Evolutionary conservation across 1,284 basidiomycete genomes (phyloP), one percentile per base, ranked within the genome.

Genomic region (Ustilago crameri): DNA sequence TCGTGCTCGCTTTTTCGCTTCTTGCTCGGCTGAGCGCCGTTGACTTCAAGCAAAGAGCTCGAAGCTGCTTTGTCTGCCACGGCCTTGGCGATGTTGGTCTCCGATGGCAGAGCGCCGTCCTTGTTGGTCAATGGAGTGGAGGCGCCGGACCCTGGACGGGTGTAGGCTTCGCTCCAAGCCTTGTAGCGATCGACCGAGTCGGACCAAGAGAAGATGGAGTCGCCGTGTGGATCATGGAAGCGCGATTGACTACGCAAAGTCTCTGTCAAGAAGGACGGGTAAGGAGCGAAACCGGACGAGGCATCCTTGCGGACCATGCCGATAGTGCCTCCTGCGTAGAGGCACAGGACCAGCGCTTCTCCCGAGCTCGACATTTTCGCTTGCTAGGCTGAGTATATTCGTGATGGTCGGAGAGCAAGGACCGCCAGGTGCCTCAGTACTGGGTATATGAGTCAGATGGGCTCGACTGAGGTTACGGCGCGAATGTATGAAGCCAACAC

Each of bases 321-420:
- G 72, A 93, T 91, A 0, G 92, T 93, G 27, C 91, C 92, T 49
- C 93, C 92, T 53, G 88, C 88, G 85, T 93, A 93, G 45, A 95
- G 89, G 64, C 93, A 87, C 46, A 94, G 89, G 5, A 95, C 92
- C 52, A 88, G 59, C n/a, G 75, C 48, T 57, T 78, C 76, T 43
- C 32, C 57, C 14, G 68, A 61, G 27, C 48, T 52, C 27, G 68
- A 71, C 66, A 70, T 70, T 27, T 17, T 47, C 26, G 34, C 18
- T 32, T 34, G 24, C 9, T 26, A 17, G 14, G n/a, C n/a, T 9
- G 23, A 24, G 37, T 4, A 15, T 23, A 42, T 40, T 9, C 5
- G 23, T 40, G 37, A 9, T n/a, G 9, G 37, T 40, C n/a, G 34
- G 24, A 24, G 22, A 35, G 27, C 20, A n/a, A 18, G 20, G 14